These are phyloP conservation scores for Neofusicoccum cordaticola DNA, from an alignment of 2,329 filamentous ascomycete species.

Conservation along the genomic window DNA sequence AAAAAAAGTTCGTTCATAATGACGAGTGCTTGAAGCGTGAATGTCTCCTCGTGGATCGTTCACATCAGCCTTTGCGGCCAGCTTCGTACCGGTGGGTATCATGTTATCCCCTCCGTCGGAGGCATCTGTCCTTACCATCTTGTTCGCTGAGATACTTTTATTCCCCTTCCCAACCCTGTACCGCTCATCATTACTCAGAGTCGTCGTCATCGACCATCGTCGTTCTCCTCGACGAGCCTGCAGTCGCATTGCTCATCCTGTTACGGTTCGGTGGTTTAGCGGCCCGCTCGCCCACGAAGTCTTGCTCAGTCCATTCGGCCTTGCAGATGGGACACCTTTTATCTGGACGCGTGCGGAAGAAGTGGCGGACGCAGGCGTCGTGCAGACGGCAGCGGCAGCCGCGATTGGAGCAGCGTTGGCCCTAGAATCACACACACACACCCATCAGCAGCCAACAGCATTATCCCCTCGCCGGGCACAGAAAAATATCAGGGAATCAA, in stretches of 20 bases:
- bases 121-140: too few species aligned
- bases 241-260: background rate
- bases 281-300: constrained; percentile 16
- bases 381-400: constrained; percentile 23
- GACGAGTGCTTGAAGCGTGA: background rate
- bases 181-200: background rate
- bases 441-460: background rate
- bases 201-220: background rate
- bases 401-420: constrained; percentile 20
- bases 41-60: background rate
- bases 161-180: too few species aligned
- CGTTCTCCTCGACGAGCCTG: background rate
- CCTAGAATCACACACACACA: background rate
- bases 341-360: constrained; percentile 24
- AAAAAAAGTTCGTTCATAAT: background rate
- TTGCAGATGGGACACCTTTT: constrained; percentile 33
- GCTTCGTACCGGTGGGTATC: background rate
- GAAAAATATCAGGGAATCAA: background rate
- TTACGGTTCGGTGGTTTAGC: background rate
- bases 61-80: background rate
- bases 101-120: background rate
- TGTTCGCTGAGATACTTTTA: background rate
- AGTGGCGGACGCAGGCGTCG: constrained; percentile 33
- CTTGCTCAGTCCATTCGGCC: constrained; percentile 24
- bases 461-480: too few species aligned